A percentile compares a stretch with the other conserved stretches of the same genome.
phyloP scores from a whole-genome alignment of 306 rosid genomes.

The Rubus parviflorus region DNA sequence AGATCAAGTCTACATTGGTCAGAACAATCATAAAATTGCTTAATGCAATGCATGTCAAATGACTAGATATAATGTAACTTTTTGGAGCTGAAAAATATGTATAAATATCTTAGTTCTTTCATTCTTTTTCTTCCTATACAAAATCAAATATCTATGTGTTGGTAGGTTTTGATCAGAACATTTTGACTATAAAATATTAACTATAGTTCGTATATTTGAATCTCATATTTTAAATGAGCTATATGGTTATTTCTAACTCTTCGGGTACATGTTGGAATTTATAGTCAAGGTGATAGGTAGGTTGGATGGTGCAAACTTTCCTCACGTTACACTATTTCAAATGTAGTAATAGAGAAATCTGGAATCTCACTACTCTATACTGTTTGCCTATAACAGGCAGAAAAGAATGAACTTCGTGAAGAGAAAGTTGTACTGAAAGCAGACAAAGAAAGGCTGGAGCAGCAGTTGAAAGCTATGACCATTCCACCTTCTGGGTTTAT shows the following conservation, averaged over 20 bases:
- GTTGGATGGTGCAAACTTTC: background rate
- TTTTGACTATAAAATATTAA: background rate
- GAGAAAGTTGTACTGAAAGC: constrained; percentile 72
- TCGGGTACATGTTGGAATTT: background rate
- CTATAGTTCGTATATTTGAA: background rate
- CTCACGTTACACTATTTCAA: background rate
- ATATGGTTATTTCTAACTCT: background rate
- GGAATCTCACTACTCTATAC: background rate
- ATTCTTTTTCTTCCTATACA: background rate
- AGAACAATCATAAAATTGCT: background rate
- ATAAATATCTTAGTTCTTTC: background rate
- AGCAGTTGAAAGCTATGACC: constrained; percentile 62
- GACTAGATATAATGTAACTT: background rate
- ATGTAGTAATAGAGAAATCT: background rate
- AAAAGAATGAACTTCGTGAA: constrained; percentile 85
- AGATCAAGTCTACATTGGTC: background rate
- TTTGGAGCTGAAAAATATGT: background rate
- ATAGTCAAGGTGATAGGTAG: background rate
- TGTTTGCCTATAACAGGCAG: constrained; percentile 50
- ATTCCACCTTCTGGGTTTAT: constrained; percentile 61
- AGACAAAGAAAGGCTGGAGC: constrained; percentile 75
- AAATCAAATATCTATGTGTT: too few species aligned
- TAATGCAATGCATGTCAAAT: background rate
- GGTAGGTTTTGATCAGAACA: background rate
- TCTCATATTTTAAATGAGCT: background rate